Evolutionary conservation across 2,329 filamentous ascomycete species (phyloP).

Genomic region (Botryotinia narcissicola): DNA sequence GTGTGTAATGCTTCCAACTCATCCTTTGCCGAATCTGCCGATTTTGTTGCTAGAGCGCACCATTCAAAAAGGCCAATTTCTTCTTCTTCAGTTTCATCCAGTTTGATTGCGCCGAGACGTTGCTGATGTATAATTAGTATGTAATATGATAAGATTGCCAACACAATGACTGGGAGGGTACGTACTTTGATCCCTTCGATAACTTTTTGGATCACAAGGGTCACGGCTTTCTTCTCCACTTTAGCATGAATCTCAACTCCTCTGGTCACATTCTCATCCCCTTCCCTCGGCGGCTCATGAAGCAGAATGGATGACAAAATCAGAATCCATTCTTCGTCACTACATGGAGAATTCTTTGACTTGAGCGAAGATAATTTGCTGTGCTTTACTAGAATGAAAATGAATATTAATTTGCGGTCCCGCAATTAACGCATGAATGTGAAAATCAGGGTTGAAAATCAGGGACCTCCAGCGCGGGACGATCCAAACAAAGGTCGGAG

Average conservation of each 20-base stretch:
- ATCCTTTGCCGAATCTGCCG: slow-evolving; percentile 22
- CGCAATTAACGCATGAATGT: slow-evolving; percentile 35
- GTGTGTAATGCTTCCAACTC: slow-evolving; percentile 39
- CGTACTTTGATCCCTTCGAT: slow-evolving; percentile 67
- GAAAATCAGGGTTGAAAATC: slow-evolving; percentile 22
- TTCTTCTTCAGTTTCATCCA: slow-evolving; percentile 52
- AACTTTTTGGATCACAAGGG: slow-evolving; percentile 62
- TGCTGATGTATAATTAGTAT: slow-evolving; percentile 47
- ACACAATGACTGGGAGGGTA: background rate
- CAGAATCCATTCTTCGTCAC: slow-evolving; percentile 63
- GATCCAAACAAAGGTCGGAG: slow-evolving; percentile 26
- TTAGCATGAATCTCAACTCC: slow-evolving; percentile 61
- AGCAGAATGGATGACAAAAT: slow-evolving; percentile 59
- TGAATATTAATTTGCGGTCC: slow-evolving; percentile 30
- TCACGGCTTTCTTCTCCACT: slow-evolving; percentile 53
- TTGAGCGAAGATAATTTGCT: slow-evolving; percentile 52
- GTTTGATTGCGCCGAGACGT: slow-evolving; percentile 63
- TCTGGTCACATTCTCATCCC: slow-evolving; percentile 54
- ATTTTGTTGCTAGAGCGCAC: slow-evolving; percentile 58
- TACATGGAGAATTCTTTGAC: slow-evolving; percentile 52
- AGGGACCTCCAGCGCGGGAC: slow-evolving; percentile 27
- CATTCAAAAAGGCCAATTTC: slow-evolving; percentile 67
- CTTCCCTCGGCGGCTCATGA: slow-evolving; percentile 41
- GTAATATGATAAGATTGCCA: slow-evolving; percentile 14
- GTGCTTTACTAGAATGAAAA: slow-evolving; percentile 51